These are phyloP conservation scores for Fagopyrum esculentum DNA, from an alignment of 148 eudicot genomes.

Conservation along the genomic window DNA sequence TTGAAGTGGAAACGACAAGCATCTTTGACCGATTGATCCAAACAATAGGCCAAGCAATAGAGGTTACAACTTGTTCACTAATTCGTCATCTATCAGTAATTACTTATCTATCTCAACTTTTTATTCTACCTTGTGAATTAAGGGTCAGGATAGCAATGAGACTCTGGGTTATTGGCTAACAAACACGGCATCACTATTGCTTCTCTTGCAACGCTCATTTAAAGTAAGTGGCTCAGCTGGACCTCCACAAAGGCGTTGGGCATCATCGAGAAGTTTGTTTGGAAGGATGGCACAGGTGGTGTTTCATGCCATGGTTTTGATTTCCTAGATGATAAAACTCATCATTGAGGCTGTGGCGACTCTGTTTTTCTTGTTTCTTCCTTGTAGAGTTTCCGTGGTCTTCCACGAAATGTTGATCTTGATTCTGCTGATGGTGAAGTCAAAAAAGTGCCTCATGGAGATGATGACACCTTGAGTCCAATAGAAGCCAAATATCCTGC, in stretches of 20 bases:
- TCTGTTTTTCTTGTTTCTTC: background rate
- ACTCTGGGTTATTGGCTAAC: conserved; percentile 80
- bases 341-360: background rate
- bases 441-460: conserved; percentile 10
- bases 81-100: background rate
- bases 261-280: conserved; percentile 53
- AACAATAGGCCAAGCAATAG: conserved; percentile 73
- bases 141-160: conserved; percentile 75
- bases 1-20: conserved; percentile 78
- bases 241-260: conserved; percentile 51
- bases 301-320: background rate
- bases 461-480: conserved; percentile 40
- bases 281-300: conserved; percentile 78
- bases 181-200: conserved; percentile 62
- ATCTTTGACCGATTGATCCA: conserved; percentile 70
- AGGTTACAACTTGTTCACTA: conserved; percentile 35
- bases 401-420: conserved; percentile 56
- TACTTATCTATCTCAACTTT: background rate
- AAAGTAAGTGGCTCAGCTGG: conserved; percentile 62
- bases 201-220: conserved; percentile 61
- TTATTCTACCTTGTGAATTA: conserved; percentile 14
- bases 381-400: conserved; percentile 73
- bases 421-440: conserved; percentile 39
- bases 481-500: conserved; percentile 93
- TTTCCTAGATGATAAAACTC: background rate